Conservation (phyloP, 1,284 basidiomycete genomes). For the Sporisorium scitamineum region DNA sequence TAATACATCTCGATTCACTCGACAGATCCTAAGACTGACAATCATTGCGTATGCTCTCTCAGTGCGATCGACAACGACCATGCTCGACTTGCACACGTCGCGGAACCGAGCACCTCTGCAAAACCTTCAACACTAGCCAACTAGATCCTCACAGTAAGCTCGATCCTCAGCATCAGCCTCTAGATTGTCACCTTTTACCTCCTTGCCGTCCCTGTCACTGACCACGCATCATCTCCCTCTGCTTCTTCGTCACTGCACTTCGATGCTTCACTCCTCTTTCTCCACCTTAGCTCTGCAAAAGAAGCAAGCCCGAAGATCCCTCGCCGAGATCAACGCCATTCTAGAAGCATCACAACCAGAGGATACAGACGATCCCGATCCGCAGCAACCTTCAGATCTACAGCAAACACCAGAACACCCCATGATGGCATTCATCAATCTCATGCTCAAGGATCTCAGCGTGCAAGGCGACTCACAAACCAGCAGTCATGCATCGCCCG, state of each 20-base stretch:
- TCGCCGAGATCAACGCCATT: slow-evolving; percentile 50
- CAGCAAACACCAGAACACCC: slow-evolving; percentile 28
- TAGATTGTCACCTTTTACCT: background rate
- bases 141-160: slow-evolving; percentile 48
- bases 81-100: slow-evolving; percentile 42
- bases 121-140: slow-evolving; percentile 52
- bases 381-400: slow-evolving; percentile 14
- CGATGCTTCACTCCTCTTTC: no score
- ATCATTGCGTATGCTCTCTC: background rate
- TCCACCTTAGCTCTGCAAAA: slow-evolving; percentile 33
- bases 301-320: slow-evolving; percentile 47
- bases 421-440: slow-evolving; percentile 51
- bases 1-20: background rate
- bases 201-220: background rate
- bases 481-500: slow-evolving; percentile 21
- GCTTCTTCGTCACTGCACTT: background rate
- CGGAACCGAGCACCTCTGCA: slow-evolving; percentile 50
- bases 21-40: background rate
- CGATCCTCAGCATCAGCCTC: background rate
- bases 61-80: slow-evolving; percentile 52
- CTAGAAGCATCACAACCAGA: slow-evolving; percentile 14
- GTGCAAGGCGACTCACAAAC: slow-evolving; percentile 12
- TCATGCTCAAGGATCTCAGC: slow-evolving; percentile 51
- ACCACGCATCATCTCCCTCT: background rate
- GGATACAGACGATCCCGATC: slow-evolving; percentile 25